phyloP scores from a whole-genome alignment of 345 rosid species.

The Turritis glabra region DNA sequence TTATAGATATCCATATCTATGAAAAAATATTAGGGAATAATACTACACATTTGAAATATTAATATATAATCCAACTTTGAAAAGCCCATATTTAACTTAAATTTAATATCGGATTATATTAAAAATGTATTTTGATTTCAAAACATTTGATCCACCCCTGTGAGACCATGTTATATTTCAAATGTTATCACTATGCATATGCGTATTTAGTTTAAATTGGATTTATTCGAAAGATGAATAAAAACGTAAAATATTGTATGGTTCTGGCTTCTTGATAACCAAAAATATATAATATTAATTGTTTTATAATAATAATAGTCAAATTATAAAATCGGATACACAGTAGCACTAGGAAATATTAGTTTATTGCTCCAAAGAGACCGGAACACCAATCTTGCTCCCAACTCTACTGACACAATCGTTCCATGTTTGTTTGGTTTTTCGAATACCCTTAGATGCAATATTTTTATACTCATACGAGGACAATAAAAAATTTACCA shows the following conservation, averaged over 20 bases:
- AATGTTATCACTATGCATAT: not conserved
- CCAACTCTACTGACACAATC: conserved; percentile 11
- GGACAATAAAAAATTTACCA: not conserved
- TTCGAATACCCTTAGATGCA: too few relatives aligned
- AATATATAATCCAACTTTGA: not conserved
- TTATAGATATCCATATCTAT: too few relatives aligned
- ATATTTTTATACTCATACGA: not conserved
- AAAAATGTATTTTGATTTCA: too few relatives aligned
- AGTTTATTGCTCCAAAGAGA: not conserved
- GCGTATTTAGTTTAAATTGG: not conserved
- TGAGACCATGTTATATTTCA: too few relatives aligned
- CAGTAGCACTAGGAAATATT: not conserved
- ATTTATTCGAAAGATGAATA: too few relatives aligned
- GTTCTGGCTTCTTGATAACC: conserved; percentile 56
- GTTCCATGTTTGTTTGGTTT: conserved; percentile 17
- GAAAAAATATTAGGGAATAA: too few relatives aligned
- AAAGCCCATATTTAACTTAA: not conserved
- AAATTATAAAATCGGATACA: not conserved
- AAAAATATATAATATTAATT: not conserved
- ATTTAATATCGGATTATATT: not conserved
- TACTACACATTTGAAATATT: not conserved
- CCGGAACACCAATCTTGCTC: too few relatives aligned
- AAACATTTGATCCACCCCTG: too few relatives aligned
- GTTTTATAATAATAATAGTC: not conserved
- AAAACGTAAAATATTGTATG: too few relatives aligned